Percentiles rank a stretch among this genome's conserved stretches.
Evolutionary conservation across 371 early-diverging fungal species (phyloP).

Genomic region (Mucor saturninus): DNA sequence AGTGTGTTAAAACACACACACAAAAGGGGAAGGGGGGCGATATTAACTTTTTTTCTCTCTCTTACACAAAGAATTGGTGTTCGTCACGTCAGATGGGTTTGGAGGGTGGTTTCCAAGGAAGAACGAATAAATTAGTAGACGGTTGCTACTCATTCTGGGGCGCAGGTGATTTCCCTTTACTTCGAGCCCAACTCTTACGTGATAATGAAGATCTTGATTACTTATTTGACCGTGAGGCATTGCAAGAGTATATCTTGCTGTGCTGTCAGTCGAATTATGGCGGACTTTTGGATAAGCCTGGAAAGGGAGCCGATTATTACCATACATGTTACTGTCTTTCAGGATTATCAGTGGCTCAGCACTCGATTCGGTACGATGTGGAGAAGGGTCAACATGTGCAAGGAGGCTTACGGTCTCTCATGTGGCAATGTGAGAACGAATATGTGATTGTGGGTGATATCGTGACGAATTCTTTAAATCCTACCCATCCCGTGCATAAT

Average conservation of each 20-base stretch:
- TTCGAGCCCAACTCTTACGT: slow-evolving; percentile 50
- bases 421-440: slow-evolving; percentile 47
- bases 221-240: slow-evolving; percentile 70
- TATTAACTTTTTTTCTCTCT: too few species aligned
- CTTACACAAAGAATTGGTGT: slow-evolving; percentile 64
- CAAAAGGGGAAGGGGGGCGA: too few species aligned
- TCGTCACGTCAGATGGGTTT: slow-evolving; percentile 80
- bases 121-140: slow-evolving; percentile 97
- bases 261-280: slow-evolving; percentile 86
- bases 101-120: slow-evolving; percentile 96
- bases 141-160: slow-evolving; percentile 98
- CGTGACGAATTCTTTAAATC: slow-evolving; percentile 55
- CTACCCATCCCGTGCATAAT: slow-evolving; percentile 70
- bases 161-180: slow-evolving; percentile 83
- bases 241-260: slow-evolving; percentile 86
- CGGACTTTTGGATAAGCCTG: slow-evolving; percentile 93
- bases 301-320: slow-evolving; percentile 85
- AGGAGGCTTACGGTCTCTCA: slow-evolving; percentile 41
- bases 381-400: neutral
- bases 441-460: slow-evolving; percentile 55
- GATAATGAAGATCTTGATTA: slow-evolving; percentile 23
- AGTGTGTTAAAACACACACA: neutral
- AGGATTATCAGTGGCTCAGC: slow-evolving; percentile 79
- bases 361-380: slow-evolving; percentile 41
- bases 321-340: slow-evolving; percentile 95